Evolutionary conservation across 129 eudicot genomes (phyloP), one percentile per base, ranked within the genome.

Genomic region (Flaveria brownii): DNA sequence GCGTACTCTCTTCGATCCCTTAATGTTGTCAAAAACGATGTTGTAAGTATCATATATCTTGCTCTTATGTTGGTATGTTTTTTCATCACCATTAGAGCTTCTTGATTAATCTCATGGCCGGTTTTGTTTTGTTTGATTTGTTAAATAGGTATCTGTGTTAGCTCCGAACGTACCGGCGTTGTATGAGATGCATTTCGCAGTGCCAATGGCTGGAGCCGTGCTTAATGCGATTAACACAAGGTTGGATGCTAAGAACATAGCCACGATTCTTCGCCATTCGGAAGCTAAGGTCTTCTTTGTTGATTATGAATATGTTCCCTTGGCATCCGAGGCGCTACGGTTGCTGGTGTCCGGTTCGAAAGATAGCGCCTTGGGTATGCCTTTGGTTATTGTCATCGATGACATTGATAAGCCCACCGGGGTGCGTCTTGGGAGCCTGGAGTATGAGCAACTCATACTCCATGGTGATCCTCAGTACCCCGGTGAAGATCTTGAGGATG

Each of bases 151-250:
- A 3, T 90, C 93, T 2, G 96, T 90, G 18, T 25, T 90, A 55
- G 91, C 96, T 16, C 96, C 96, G 52, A 90, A 90, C 56, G 50
- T 83, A n/a, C 91, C 93, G 5, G 96, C 96, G 12, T 12, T 88
- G 69, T 90, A 87, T 36, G 96, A 90, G 81, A 80, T 86, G 87
- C 95, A 86, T 65, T 89, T 86, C 33, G 91, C 89, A 0, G 89
- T 89, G 6, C 95, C 95, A 1, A 89, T 89, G 89, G 91, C 92
- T 1, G 96, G 96, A 3, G 96, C 84, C 0, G 92, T 90, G 16
- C 93, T 90, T 30, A 88, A 87, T 26, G 72, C 96, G 14, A 84
- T 90, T 61, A 90, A 90, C 68, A 84, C 91, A 0, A 82, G 92
- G 78, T 89, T 90, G 1, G 89, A 88, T 68, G 86, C 91, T 11